Evolutionary conservation across 1,284 basidiomycete genomes (phyloP).

Genomic region (Irpex sp.): DNA sequence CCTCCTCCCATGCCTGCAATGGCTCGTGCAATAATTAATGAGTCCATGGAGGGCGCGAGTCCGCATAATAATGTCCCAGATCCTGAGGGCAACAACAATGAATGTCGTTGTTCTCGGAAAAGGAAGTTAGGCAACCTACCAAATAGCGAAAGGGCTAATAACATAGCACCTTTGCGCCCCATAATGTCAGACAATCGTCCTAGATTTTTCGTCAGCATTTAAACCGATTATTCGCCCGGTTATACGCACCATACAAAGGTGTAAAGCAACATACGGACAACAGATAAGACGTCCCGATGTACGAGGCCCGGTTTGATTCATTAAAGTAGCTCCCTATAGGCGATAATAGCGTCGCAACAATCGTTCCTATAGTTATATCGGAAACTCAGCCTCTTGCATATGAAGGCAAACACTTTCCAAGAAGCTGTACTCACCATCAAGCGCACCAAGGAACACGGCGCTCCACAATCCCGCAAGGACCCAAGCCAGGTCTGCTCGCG

Average conservation of each 20-base stretch:
- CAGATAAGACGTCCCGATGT: slow-evolving; percentile 90
- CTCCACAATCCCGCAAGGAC: slow-evolving; percentile 82
- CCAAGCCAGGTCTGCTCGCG: slow-evolving; percentile 66
- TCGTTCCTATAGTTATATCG: slow-evolving; percentile 57
- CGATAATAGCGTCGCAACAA: slow-evolving; percentile 82
- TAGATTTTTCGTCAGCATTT: slow-evolving; percentile 34
- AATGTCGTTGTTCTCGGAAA: slow-evolving; percentile 2
- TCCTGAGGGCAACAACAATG: slow-evolving; percentile 50
- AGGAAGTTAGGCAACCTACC: slow-evolving; percentile 47
- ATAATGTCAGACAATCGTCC: slow-evolving; percentile 90
- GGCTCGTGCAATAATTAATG: slow-evolving; percentile 84
- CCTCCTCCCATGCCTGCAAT: slow-evolving; percentile 93
- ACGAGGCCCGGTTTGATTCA: slow-evolving; percentile 84
- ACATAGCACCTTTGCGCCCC: slow-evolving; percentile 87
- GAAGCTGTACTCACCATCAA: slow-evolving; percentile 68
- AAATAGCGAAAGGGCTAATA: slow-evolving; percentile 85
- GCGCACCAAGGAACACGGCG: slow-evolving; percentile 82
- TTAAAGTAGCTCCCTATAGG: slow-evolving; percentile 86
- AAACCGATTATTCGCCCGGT: neutral
- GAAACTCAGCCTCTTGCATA: too few species aligned
- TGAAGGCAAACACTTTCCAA: neutral
- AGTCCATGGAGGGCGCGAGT: slow-evolving; percentile 84
- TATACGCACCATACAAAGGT: slow-evolving; percentile 81
- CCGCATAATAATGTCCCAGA: slow-evolving; percentile 88
- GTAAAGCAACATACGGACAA: slow-evolving; percentile 93